Conservation (phyloP, 805 yeast species). For the Myxozyma neotropica region DNA sequence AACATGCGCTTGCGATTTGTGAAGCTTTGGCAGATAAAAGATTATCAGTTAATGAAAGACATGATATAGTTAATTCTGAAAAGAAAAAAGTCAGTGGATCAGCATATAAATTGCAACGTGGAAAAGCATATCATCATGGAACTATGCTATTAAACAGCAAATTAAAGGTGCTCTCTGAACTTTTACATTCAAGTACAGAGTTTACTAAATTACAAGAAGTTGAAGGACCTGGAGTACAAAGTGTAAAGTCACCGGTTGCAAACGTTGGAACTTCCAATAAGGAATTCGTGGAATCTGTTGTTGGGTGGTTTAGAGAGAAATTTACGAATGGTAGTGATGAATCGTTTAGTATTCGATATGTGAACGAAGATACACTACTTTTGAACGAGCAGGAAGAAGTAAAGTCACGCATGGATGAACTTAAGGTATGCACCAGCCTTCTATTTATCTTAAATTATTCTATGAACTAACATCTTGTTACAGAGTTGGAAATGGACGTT, state of each 20-base stretch:
- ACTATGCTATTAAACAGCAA: slow-evolving; percentile 82
- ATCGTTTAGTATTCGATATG: neutral
- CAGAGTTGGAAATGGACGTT: slow-evolving; percentile 69
- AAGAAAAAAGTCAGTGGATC: slow-evolving; percentile 80
- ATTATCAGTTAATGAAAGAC: slow-evolving; percentile 66
- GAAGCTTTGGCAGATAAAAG: slow-evolving; percentile 40
- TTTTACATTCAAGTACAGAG: slow-evolving; percentile 53
- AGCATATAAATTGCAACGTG: slow-evolving; percentile 82
- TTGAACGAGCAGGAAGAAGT: slow-evolving; percentile 9
- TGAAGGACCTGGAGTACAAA: slow-evolving; percentile 60
- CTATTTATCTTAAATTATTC: neutral
- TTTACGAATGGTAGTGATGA: slow-evolving; percentile 34
- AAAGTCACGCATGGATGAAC: slow-evolving; percentile 7
- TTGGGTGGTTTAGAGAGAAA: slow-evolving; percentile 46
- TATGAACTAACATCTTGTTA: neutral
- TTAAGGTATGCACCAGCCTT: slow-evolving; percentile 16
- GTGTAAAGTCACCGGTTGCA: slow-evolving; percentile 78
- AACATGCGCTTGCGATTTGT: slow-evolving; percentile 53
- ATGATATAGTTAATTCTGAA: slow-evolving; percentile 66
- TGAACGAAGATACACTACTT: slow-evolving; percentile 16
- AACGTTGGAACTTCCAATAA: slow-evolving; percentile 57
- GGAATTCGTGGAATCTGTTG: slow-evolving; percentile 52
- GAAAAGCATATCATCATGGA: slow-evolving; percentile 91
- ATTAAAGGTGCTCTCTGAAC: slow-evolving; percentile 58
- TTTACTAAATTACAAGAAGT: slow-evolving; percentile 48